Conservation (phyloP, 2,329 filamentous ascomycete genomes). For the Paradendryphiella salina region DNA sequence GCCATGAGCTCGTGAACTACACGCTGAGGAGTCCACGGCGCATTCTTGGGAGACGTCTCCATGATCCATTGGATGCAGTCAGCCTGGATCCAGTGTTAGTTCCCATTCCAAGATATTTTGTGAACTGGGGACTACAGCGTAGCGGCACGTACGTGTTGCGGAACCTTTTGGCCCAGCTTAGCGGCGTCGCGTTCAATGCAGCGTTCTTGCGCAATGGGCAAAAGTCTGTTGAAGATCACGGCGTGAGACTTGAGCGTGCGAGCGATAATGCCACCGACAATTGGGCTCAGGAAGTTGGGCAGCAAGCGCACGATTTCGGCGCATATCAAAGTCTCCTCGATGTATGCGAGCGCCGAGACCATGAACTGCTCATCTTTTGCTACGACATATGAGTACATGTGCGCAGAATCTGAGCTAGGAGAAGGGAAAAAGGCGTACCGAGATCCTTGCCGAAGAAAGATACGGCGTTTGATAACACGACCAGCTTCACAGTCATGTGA, state of each 20-base stretch:
- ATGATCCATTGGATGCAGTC: constrained; percentile 45
- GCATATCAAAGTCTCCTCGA: constrained; percentile 31
- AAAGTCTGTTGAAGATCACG: constrained; percentile 19
- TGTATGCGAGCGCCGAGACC: constrained; percentile 22
- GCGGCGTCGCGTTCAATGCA: constrained; percentile 18
- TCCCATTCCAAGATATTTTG: background rate
- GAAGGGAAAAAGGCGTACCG: background rate
- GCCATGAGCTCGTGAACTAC: constrained; percentile 41
- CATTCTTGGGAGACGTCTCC: constrained; percentile 31
- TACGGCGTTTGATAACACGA: constrained; percentile 19
- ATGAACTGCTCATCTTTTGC: constrained; percentile 32
- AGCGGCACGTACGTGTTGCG: constrained; percentile 6
- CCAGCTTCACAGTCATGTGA: constrained; percentile 18
- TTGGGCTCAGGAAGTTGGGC: constrained; percentile 19
- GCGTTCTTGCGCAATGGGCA: constrained; percentile 20
- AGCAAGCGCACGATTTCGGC: constrained; percentile 31
- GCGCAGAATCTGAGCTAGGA: background rate
- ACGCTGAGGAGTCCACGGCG: constrained; percentile 31
- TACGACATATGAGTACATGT: background rate
- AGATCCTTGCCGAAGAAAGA: constrained; percentile 24
- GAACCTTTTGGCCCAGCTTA: constrained; percentile 15
- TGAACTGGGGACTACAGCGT: background rate
- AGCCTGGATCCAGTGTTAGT: constrained; percentile 2
- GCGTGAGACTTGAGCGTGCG: constrained; percentile 19
- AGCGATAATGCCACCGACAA: constrained; percentile 16